Evolutionary conservation across 768 basidiomycete genomes (phyloP), one percentile per base, ranked within the genome.

Genomic region (Mycena vitilis): DNA sequence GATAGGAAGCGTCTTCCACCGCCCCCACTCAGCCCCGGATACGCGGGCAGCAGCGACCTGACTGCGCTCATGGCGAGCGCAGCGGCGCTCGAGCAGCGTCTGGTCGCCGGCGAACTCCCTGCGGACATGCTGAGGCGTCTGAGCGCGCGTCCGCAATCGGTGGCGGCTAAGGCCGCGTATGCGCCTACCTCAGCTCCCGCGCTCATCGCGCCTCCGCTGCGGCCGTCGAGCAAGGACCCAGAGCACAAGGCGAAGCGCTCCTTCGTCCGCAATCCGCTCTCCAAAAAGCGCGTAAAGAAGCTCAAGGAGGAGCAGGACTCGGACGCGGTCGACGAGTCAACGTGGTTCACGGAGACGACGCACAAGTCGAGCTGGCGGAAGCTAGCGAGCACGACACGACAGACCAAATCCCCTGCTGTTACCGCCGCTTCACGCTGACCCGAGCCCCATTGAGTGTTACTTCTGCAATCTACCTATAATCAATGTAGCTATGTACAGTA

Each of bases 81-180:
- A 36, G 71, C 67, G 25, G 59, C 63, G 56, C 64, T 71, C 10
- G 71, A 71, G 60, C 62, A 59, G 3, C 22, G 44, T 40, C 36
- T 71, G 6, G 34, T 65, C 11, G 66, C 70, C 0, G 70, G 70
- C 11, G 66, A 65, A 23, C 71, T 68, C 18, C 66, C 66, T 5
- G 60, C 66, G 9, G 66, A 68, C 42, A 49, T 38, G 11, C 13
- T 68, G 22, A 53, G 63, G 49, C 63, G 70, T 6, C 25, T 67
- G 52, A 67, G 70, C 44, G 52, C 30, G 57, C 57, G 53, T 5
- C 65, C 57, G 52, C 57, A 57, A 36, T 49, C 49, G 23, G 30
- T 47, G 13, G 15, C 8, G 13, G 37, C 23, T 34, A 25, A 59
- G 10, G 9, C 11, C 30, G 30, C 30, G 30, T 5, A 30, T 30